These are phyloP conservation scores for Plantago ovata DNA, from an alignment of 257 asterid species.

Conservation along the genomic window DNA sequence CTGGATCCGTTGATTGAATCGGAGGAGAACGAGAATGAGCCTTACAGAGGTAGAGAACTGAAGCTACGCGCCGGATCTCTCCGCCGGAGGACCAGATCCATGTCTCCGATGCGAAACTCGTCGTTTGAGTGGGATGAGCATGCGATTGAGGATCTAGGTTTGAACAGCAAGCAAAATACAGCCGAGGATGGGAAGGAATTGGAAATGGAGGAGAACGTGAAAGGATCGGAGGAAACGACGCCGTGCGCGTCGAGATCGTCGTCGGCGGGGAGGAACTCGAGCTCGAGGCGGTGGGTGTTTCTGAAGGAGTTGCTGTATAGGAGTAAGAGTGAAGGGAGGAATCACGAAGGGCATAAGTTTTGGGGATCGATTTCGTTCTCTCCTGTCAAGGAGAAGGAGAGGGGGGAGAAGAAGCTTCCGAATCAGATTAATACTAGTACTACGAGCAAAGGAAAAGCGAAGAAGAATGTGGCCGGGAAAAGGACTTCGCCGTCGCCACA, in stretches of 20 bases:
- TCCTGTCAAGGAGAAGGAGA: conserved; percentile 64
- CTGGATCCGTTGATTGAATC: background rate
- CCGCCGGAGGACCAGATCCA: conserved; percentile 81
- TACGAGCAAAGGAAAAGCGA: background rate
- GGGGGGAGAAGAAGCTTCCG: no score
- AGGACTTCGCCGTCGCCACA: conserved; percentile 67
- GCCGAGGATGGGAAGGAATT: background rate
- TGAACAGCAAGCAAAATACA: no score
- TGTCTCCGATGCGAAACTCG: conserved; percentile 61
- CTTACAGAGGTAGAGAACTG: background rate
- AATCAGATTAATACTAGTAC: background rate
- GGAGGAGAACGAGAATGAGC: background rate
- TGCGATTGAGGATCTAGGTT: no score
- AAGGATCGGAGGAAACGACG: conserved; percentile 29
- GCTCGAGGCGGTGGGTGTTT: conserved; percentile 56
- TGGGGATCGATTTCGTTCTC: conserved; percentile 52
- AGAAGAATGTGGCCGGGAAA: conserved; percentile 30
- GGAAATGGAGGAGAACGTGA: conserved; percentile 3
- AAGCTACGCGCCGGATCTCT: conserved; percentile 8
- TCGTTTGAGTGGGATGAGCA: conserved; percentile 24
- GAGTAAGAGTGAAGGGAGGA: conserved; percentile 89
- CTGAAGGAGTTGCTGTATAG: conserved; percentile 76
- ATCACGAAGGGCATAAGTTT: conserved; percentile 45
- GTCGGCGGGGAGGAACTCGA: conserved; percentile 71
- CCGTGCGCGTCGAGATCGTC: conserved; percentile 74